A percentile compares a stretch with the other conserved stretches of the same genome.
These are phyloP conservation scores for Crassisporium funariophilum DNA, from an alignment of 768 basidiomycete genomes.

Conservation along the genomic window DNA sequence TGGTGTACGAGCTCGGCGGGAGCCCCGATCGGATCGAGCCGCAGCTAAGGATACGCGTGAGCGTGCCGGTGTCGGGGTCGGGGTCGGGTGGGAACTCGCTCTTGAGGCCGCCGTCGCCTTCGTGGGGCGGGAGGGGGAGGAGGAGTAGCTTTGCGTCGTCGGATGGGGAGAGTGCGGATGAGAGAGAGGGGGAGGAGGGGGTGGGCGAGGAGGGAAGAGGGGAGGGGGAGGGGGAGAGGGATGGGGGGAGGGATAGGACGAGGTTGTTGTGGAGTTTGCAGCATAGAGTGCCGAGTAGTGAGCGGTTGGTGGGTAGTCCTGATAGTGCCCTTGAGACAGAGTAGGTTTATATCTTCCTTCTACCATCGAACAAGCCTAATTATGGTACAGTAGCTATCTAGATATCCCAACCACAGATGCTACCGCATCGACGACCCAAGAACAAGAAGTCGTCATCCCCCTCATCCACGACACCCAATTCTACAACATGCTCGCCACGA, in stretches of 20 bases:
- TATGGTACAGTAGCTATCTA: no score
- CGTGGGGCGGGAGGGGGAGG: background rate
- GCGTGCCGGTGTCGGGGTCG: background rate
- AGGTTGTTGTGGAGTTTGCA: constrained; percentile 23
- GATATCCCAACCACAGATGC: no score
- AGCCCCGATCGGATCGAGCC: constrained; percentile 55
- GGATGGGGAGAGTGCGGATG: constrained; percentile 2
- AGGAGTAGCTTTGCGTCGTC: constrained; percentile 12
- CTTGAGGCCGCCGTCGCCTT: background rate
- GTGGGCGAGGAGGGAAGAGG: constrained; percentile 7
- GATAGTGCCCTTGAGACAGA: no score
- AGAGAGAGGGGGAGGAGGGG: constrained; percentile 6
- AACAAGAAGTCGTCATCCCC: constrained; percentile 73
- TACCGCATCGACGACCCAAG: no score
- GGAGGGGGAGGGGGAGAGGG: constrained; percentile 1
- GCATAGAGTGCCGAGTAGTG: constrained; percentile 3
- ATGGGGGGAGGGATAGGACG: constrained; percentile 12
- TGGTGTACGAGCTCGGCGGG: constrained; percentile 60
- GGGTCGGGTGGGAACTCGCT: background rate
- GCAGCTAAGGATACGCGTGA: constrained; percentile 54
- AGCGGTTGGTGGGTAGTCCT: background rate
- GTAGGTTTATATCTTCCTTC: no score
- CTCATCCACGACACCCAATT: constrained; percentile 82
- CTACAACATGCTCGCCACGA: constrained; percentile 69
- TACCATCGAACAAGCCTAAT: no score